A percentile compares a stretch with the other conserved stretches of the same genome.
Evolutionary conservation across 257 asterid genomes (phyloP).

Genomic region (Nicotiana attenuata): DNA sequence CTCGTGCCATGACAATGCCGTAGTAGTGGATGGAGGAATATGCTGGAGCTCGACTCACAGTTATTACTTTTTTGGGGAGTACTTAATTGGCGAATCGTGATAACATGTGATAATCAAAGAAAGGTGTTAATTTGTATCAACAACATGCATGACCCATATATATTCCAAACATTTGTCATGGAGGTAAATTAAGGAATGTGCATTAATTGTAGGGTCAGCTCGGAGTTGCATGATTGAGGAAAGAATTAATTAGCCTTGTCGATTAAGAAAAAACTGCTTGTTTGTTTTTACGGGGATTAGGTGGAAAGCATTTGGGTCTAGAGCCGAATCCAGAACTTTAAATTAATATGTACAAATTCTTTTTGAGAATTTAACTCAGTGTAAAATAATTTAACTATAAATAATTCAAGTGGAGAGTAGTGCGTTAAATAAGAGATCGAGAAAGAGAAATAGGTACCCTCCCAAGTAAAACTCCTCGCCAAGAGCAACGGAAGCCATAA

Average conservation of each 20-base stretch:
- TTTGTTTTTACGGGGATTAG: neutral
- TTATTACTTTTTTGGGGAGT: too few relatives aligned
- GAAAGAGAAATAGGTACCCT: conserved; percentile 43
- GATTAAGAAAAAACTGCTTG: neutral
- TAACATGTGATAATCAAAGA: too few relatives aligned
- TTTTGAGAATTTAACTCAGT: neutral
- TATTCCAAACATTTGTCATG: neutral
- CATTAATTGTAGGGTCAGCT: neutral
- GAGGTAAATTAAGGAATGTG: neutral
- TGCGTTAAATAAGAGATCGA: neutral
- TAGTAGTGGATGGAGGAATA: too few relatives aligned
- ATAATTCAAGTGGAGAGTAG: too few relatives aligned
- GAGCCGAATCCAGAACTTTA: neutral
- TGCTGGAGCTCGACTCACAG: too few relatives aligned
- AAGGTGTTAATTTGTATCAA: too few relatives aligned
- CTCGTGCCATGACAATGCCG: too few relatives aligned
- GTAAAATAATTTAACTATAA: too few relatives aligned
- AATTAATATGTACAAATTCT: too few relatives aligned
- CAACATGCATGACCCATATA: neutral
- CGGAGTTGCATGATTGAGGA: neutral
- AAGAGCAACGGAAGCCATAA: conserved; percentile 61
- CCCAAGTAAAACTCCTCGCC: conserved; percentile 89
- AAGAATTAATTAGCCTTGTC: neutral
- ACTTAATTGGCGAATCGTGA: neutral
- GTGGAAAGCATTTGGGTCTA: neutral